Base-by-base conservation (phyloP, 768 basidiomycete genomes). In the Jaapia argillacea region DNA sequence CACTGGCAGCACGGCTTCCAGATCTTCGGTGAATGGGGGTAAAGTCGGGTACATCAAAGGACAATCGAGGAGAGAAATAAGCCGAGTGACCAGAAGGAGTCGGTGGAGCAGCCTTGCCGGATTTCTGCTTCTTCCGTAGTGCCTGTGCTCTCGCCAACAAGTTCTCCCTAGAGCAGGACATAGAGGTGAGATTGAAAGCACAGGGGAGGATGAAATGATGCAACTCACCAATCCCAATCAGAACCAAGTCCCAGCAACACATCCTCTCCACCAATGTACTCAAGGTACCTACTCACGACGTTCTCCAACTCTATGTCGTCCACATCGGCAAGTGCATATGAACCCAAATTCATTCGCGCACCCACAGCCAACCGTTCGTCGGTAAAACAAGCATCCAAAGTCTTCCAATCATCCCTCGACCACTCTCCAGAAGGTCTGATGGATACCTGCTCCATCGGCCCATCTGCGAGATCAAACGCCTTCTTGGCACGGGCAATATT, bases 361-460 rank as follows among this genome's bases (percentile, higher is more conserved):
- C 68, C 76, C 37, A 75, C 50, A 2, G 70, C 68, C 12, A 83
- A 58, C 24, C 83, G 67, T 55, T 81, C 77, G 42, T 85, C 81
- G 7, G 82, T 81, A 48, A 89, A 81, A 53, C 84, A 86, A 20
- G 74, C 74, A 58, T 91, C 88, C 40, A 92, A 66, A 39, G 68
- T 55, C 57, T 83, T 88, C 88, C 88, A 92, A 41, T 89, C 83
- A 18, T 74, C 73, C 53, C 81, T 82, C 3, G 70, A 67, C 88
- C 88, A 92, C 31, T 60, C 63, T 12, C 62, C 50, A 1, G 58
- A 58, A 2, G 44, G 45, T 1, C 41, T 46, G 16, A 48, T 49
- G 14, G 49, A 49, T 39, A 35, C 45, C 18, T 26, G 48, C 42
- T 0, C 42, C 40, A 18, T 26, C 33, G 4, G 42, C 13, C 13